Evolutionary conservation across 805 yeast genomes (phyloP), one percentile per base, ranked within the genome.

Genomic region (Millerago galiae): DNA sequence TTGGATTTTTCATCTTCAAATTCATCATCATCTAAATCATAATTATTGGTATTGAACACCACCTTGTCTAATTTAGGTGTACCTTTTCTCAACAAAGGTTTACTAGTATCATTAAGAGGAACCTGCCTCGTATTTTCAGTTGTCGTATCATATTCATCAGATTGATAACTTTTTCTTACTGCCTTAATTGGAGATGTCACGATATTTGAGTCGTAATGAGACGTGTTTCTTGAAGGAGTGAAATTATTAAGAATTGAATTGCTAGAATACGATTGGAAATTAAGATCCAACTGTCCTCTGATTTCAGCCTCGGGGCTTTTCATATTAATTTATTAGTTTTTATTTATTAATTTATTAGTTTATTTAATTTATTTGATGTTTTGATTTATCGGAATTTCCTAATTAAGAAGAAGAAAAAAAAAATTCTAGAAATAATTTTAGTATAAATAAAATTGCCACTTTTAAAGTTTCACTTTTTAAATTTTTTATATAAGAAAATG

Each of bases 111-210:
- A 17, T 47, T 46, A 16, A 54, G 26, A 1, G 58, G 58, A 3
- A 53, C 40, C 28, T 40, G 43, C 14, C 35, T 37, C 13, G 41
- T 40, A 34, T 35, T 35, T 15, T 42, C 41, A n/a, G 29, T 43
- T 4, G 48, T 40, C 5, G 42, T 27, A 7, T 46, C 52, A 35
- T 43, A 46, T 32, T 50, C 52, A 17, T 50, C 50, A 13, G 41
- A 33, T 3, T 32, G 36, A 14, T 39, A 29, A 32, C 41, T 44
- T 8, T 50, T 42, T 26, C 52, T 45, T 37, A 46, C 33, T 9
- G 52, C 44, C 39, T 52, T 55, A 5, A 55, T 47, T 5, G 59
- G 59, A 1, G 59, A 54, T 2, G 56, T 50, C 6, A 47, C 46
- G 10, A 54, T 49, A 33, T 48, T 48, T 18, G 56, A 47, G 35